Evolutionary conservation across 176 grass and related monocot species (phyloP), one percentile per base, ranked within the genome.

Genomic region (Carex myosuroides): DNA sequence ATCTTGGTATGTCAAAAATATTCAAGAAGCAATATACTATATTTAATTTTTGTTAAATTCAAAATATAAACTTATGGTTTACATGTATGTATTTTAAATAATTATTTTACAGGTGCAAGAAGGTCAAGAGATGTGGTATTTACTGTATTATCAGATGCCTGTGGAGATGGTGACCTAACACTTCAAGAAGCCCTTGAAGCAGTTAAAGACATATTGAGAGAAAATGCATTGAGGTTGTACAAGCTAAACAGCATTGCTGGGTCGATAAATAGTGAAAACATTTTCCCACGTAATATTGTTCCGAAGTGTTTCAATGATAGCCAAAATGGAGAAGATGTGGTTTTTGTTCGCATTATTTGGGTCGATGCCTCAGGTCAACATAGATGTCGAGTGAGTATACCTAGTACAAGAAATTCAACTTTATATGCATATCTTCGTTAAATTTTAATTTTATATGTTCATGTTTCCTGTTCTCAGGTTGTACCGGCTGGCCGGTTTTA

Each of bases 311-410:
- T 52, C 59, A 67, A 77, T 73, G 80, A 55, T 76, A 76, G 48
- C 48, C 46, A 55, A 82, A 65, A 71, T 13, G 17, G 59, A 70
- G 75, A 90, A 84, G 87, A 94, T 63, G 63, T 93, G 24, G 68
- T 91, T 55, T 98, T 98, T 85, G 91, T 98, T 81, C 95, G 95
- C 66, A 84, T 98, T 16, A 75, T 95, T 79, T 98, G 95, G 95
- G 83, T 50, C 29, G 95, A 98, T 93, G 77, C 89, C 85, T 98
- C 95, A 77, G 95, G 88, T 70, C 92, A 98, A 95, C 60, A 90
- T 88, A 89, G 95, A 91, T 98, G 95, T 21, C 92, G 95, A 52
- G 95, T 98, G 82, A 98, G 91, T 83, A 85, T 65, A 64, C 65
- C 63, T 75, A 50, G 22, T 75, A 58, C 12, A 58, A 60, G 26